phyloP scores from a whole-genome alignment of 2,329 filamentous ascomycete species.

The Fusarium fujikuroi region DNA sequence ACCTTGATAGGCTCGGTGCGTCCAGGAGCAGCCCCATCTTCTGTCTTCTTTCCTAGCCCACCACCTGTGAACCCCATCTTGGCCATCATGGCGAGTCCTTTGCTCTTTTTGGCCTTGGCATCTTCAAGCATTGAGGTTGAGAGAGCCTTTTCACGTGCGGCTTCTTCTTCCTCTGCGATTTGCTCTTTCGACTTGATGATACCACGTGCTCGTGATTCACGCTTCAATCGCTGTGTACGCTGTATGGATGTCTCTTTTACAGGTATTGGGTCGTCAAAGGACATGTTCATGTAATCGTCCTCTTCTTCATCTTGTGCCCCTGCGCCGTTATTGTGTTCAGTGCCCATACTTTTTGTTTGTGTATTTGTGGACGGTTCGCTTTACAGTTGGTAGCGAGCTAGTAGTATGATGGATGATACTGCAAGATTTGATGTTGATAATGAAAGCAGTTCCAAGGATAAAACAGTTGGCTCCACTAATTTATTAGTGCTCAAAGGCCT shows the following conservation, averaged over 20 bases:
- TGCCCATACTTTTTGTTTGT: constrained; percentile 11
- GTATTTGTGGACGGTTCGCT: not conserved
- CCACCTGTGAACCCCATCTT: constrained; percentile 91
- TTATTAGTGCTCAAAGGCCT: not conserved
- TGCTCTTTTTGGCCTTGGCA: constrained; percentile 71
- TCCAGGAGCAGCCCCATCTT: constrained; percentile 52
- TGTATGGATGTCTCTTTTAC: constrained; percentile 65
- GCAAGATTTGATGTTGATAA: constrained; percentile 4
- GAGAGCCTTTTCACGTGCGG: constrained; percentile 79
- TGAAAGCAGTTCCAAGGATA: not conserved
- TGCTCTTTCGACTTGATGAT: constrained; percentile 84
- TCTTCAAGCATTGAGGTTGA: constrained; percentile 75
- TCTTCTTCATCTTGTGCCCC: constrained; percentile 69
- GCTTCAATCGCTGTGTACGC: constrained; percentile 63
- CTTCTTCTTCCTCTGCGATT: constrained; percentile 77
- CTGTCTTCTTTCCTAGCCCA: constrained; percentile 71
- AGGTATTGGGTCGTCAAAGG: constrained; percentile 75
- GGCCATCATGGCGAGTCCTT: constrained; percentile 96
- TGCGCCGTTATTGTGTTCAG: constrained; percentile 19
- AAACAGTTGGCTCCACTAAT: constrained; percentile 22
- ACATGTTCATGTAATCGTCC: constrained; percentile 98
- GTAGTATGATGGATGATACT: constrained; percentile 1
- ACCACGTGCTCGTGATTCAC: constrained; percentile 74
- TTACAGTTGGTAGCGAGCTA: not conserved
- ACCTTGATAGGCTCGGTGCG: constrained; percentile 78